Percentiles rank a stretch among this genome's conserved stretches.
Conservation (phyloP, 257 asterid species). For the Solanum pimpinellifolium region DNA sequence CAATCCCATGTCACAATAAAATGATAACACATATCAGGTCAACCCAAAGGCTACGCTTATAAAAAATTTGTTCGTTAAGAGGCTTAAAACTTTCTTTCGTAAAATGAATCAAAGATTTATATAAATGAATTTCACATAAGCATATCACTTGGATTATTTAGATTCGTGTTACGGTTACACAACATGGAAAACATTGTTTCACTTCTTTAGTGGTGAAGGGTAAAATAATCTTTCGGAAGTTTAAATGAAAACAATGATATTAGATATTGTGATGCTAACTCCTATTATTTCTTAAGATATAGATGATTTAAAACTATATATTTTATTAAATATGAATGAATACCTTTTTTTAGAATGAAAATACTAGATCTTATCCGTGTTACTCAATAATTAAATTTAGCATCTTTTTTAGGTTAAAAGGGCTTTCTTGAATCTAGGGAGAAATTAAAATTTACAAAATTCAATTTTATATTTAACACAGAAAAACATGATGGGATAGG, state of each 20-base stretch:
- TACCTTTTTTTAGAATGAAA: neutral
- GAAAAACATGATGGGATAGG: neutral
- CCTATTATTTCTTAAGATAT: neutral
- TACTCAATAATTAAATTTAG: neutral
- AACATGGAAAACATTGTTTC: neutral
- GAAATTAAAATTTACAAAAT: neutral
- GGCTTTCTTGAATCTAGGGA: neutral
- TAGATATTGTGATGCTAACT: neutral
- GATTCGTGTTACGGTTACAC: neutral
- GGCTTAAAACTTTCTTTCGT: neutral
- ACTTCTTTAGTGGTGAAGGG: neutral
- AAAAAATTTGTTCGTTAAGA: neutral
- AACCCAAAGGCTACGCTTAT: neutral
- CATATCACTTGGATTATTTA: neutral
- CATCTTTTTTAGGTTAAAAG: neutral
- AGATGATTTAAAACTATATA: neutral
- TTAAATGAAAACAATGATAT: neutral
- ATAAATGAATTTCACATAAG: too few species aligned
- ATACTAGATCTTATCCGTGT: neutral
- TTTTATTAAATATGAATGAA: neutral
- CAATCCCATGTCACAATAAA: neutral
- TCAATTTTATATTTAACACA: too few species aligned
- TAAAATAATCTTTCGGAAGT: too few species aligned
- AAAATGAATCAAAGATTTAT: too few species aligned
- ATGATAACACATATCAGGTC: rapidly evolving